These are phyloP conservation scores for Trichoderma citrinoviride DNA, from an alignment of 2,329 filamentous ascomycete species.

Conservation along the genomic window DNA sequence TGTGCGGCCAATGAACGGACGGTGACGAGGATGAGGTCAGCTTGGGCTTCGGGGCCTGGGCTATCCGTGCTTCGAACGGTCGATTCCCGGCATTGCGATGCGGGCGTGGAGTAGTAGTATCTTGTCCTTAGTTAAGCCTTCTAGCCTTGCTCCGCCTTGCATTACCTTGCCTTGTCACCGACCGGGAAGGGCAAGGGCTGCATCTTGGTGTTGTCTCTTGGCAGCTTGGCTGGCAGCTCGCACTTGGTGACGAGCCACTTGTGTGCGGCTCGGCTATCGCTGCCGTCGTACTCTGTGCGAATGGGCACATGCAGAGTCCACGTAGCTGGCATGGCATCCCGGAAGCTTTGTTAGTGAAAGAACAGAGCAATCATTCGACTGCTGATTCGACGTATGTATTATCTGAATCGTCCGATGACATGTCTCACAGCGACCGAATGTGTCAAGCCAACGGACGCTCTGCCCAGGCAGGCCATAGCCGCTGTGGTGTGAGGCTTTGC, in stretches of 20 bases:
- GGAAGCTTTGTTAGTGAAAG: background rate
- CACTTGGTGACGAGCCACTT: background rate
- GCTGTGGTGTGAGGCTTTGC: too few relatives aligned
- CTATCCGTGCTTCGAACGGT: background rate
- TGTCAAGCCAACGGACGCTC: too few relatives aligned
- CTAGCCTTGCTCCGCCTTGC: background rate
- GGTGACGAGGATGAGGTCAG: background rate
- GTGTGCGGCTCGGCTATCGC: background rate
- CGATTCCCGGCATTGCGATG: background rate
- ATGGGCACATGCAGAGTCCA: background rate
- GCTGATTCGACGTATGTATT: too few relatives aligned
- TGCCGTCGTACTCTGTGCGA: background rate
- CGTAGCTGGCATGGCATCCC: background rate
- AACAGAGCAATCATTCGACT: background rate
- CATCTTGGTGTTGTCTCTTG: background rate
- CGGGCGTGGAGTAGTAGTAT: background rate
- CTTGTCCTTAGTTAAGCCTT: background rate
- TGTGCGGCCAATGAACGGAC: background rate
- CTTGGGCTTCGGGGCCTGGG: slow-evolving; percentile 1
- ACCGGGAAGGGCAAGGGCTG: background rate
- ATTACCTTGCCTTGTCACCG: background rate
- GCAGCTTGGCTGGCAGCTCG: background rate
- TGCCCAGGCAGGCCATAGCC: too few relatives aligned
- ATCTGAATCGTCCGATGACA: too few relatives aligned
- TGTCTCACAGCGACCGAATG: too few relatives aligned